Evolutionary conservation across 2,329 filamentous ascomycete genomes (phyloP).

Genomic region (Alternaria burnsii): DNA sequence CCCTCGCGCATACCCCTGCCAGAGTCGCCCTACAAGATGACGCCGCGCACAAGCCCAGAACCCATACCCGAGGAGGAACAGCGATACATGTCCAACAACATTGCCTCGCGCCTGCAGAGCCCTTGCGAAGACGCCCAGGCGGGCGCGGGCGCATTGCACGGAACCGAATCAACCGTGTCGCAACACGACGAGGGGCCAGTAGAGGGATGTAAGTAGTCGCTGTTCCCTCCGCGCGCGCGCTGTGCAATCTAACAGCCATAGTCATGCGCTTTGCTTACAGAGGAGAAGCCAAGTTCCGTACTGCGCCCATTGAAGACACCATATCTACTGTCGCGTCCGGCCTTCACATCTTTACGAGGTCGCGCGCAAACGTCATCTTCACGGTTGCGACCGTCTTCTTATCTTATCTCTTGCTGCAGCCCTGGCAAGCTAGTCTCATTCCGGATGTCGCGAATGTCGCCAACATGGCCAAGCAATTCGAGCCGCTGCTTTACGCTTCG

Average conservation of each 20-base stretch:
- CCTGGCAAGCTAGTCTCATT: slow-evolving; percentile 71
- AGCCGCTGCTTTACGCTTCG: slow-evolving; percentile 93
- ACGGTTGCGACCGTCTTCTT: slow-evolving; percentile 70
- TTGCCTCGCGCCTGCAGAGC: slow-evolving; percentile 48
- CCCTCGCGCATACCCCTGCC: slow-evolving; percentile 68
- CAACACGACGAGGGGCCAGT: slow-evolving; percentile 39
- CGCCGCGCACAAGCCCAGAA: slow-evolving; percentile 63
- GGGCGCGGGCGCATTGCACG: slow-evolving; percentile 30
- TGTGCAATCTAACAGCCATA: slow-evolving; percentile 52
- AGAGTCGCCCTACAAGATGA: slow-evolving; percentile 65
- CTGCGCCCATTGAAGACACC: slow-evolving; percentile 80
- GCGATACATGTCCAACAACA: slow-evolving; percentile 42
- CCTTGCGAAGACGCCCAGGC: slow-evolving; percentile 36
- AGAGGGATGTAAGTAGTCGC: slow-evolving; percentile 47
- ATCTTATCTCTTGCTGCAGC: slow-evolving; percentile 71
- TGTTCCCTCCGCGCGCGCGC: slow-evolving; percentile 6
- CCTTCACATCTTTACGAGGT: slow-evolving; percentile 70
- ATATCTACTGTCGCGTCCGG: slow-evolving; percentile 70
- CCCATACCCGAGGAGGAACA: slow-evolving; percentile 46
- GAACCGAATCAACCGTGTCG: slow-evolving; percentile 37
- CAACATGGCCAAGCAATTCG: slow-evolving; percentile 87
- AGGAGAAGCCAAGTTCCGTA: slow-evolving; percentile 87
- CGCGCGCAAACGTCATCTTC: slow-evolving; percentile 72
- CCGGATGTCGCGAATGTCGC: slow-evolving; percentile 92
- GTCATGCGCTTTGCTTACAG: slow-evolving; percentile 88